phyloP scores from a whole-genome alignment of 2,329 filamentous ascomycete species.

The Nothophaeocryptopus gaeumannii region DNA sequence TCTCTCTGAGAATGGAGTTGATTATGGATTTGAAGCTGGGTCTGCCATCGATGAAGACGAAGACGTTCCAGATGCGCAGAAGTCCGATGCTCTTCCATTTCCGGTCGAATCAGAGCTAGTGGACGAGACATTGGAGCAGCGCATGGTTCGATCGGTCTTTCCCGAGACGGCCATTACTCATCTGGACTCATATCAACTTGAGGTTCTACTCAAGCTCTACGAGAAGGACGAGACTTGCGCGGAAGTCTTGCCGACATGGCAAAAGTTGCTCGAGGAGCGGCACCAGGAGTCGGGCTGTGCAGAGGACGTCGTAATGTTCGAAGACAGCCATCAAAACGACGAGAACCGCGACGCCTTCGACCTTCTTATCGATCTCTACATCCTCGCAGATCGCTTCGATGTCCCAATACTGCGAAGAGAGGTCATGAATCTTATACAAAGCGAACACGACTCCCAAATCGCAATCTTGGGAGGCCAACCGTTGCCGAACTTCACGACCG shows the following conservation, averaged over 20 bases:
- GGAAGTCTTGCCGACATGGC: neutral
- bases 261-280: neutral
- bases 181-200: constrained; percentile 8
- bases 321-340: too few relatives aligned
- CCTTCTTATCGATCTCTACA: neutral
- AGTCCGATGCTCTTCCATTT: neutral
- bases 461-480: too few relatives aligned
- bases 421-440: neutral
- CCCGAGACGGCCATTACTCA: neutral
- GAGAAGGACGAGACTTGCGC: neutral
- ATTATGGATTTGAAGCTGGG: neutral
- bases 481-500: too few relatives aligned
- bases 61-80: neutral
- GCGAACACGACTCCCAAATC: too few relatives aligned
- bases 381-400: constrained; percentile 1
- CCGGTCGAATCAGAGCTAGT: neutral
- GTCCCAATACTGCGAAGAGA: neutral
- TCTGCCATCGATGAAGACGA: neutral
- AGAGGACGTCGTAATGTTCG: neutral
- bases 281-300: neutral
- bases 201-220: neutral
- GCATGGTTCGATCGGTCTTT: neutral
- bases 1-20: too few relatives aligned
- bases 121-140: neutral
- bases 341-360: neutral